Percentiles rank a stretch among this genome's conserved stretches.
phyloP scores from a whole-genome alignment of 106 monocot species.

The Dioscorea alata region DNA sequence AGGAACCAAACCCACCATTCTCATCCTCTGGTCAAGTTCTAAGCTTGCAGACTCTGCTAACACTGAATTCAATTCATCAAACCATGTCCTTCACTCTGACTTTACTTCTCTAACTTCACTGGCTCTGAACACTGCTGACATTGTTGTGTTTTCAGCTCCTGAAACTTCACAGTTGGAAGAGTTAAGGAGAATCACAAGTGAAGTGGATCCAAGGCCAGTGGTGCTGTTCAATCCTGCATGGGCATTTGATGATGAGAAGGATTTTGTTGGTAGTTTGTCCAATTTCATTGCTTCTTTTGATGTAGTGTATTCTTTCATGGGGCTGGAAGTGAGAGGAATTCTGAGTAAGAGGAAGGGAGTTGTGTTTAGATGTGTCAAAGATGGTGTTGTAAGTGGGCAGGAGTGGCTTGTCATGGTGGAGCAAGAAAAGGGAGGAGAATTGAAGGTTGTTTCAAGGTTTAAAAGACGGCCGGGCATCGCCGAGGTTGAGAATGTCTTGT shows the following conservation, averaged over 20 bases:
- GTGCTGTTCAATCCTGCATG: slow-evolving; percentile 87
- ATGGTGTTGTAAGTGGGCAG: slow-evolving; percentile 58
- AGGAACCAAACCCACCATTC: slow-evolving; percentile 30
- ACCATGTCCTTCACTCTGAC: slow-evolving; percentile 26
- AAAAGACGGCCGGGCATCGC: slow-evolving; percentile 64
- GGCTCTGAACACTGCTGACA: slow-evolving; percentile 33
- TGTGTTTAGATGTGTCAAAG: slow-evolving; percentile 52
- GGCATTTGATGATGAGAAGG: slow-evolving; percentile 68
- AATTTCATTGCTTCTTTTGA: slow-evolving; percentile 67
- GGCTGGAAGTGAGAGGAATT: slow-evolving; percentile 80
- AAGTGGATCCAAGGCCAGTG: slow-evolving; percentile 54
- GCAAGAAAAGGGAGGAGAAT: slow-evolving; percentile 33
- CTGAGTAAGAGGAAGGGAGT: slow-evolving; percentile 69
- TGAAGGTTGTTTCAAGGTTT: slow-evolving; percentile 76
- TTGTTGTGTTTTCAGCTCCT: slow-evolving; percentile 60
- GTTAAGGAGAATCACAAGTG: slow-evolving; percentile 31
- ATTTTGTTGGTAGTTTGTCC: slow-evolving; percentile 17
- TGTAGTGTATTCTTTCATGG: slow-evolving; percentile 88
- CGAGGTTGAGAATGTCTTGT: slow-evolving; percentile 86
- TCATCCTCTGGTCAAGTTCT: slow-evolving; percentile 63
- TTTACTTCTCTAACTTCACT: slow-evolving; percentile 18
- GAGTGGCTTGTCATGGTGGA: slow-evolving; percentile 73
- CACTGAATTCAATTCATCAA: slow-evolving; percentile 16
- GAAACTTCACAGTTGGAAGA: slow-evolving; percentile 40
- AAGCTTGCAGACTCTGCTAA: slow-evolving; percentile 14